phyloP scores from a whole-genome alignment of 257 asterid genomes.

The Ajuga chamaepitys region DNA sequence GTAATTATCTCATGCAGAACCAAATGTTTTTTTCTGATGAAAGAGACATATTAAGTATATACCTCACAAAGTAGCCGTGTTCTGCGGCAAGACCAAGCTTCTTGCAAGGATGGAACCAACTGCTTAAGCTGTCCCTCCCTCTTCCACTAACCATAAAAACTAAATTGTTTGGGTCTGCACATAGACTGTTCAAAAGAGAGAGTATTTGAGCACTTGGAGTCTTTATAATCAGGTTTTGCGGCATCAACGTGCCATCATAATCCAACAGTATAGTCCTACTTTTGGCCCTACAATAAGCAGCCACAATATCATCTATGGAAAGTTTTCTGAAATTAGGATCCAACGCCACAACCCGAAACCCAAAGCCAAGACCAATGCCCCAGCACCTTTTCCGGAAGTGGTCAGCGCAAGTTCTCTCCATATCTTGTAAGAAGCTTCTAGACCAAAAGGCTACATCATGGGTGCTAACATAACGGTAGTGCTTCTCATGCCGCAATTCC shows the following conservation, averaged over 20 bases:
- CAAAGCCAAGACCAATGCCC: slow-evolving; percentile 80
- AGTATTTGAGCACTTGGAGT: slow-evolving; percentile 55
- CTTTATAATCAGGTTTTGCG: slow-evolving; percentile 59
- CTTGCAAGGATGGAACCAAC: slow-evolving; percentile 70
- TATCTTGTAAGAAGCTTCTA: slow-evolving; percentile 74
- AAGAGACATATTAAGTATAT: not conserved
- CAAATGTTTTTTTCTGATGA: not conserved
- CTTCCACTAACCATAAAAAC: slow-evolving; percentile 83
- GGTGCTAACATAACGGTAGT: slow-evolving; percentile 67
- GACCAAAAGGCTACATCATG: slow-evolving; percentile 76
- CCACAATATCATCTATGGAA: slow-evolving; percentile 54
- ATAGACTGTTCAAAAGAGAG: slow-evolving; percentile 56
- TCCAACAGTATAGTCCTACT: slow-evolving; percentile 76
- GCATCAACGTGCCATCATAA: slow-evolving; percentile 84
- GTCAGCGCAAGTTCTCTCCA: slow-evolving; percentile 77
- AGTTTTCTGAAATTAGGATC: slow-evolving; percentile 78
- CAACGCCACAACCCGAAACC: slow-evolving; percentile 72
- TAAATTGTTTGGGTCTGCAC: slow-evolving; percentile 35
- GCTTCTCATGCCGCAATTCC: slow-evolving; percentile 75
- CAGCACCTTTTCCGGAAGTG: slow-evolving; percentile 71
- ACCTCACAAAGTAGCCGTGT: slow-evolving; percentile 84
- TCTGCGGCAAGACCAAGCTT: slow-evolving; percentile 81
- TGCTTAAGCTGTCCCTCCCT: slow-evolving; percentile 60
- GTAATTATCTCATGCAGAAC: not conserved
- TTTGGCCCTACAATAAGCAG: slow-evolving; percentile 46